phyloP scores from a whole-genome alignment of 306 rosid genomes.

The Purshia tridentata region DNA sequence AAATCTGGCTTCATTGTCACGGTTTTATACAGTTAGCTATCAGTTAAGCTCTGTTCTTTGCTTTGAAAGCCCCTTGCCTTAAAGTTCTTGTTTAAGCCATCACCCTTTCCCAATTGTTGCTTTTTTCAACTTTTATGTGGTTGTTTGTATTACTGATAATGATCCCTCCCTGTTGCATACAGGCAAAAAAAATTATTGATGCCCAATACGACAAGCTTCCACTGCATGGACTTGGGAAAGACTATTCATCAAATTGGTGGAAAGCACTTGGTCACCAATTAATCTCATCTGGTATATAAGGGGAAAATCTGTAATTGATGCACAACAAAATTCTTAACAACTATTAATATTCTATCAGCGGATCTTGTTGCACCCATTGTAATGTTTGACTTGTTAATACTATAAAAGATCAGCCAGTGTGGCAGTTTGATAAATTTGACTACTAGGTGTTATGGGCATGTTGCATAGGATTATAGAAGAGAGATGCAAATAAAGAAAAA shows the following conservation, averaged over 20 bases:
- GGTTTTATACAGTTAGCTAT: neutral
- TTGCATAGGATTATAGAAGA: neutral
- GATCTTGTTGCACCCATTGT: neutral
- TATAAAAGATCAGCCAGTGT: neutral
- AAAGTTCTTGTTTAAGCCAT: neutral
- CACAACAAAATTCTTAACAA: neutral
- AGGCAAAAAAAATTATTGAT: constrained; percentile 70
- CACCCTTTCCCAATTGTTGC: constrained; percentile 18
- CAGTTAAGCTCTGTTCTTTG: neutral
- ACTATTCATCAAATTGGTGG: constrained; percentile 84
- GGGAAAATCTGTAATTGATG: constrained; percentile 15
- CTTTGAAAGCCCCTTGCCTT: neutral
- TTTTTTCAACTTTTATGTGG: constrained; percentile 15
- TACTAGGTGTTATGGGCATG: neutral
- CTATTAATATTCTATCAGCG: neutral
- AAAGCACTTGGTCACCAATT: constrained; percentile 76
- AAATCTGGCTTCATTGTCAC: neutral
- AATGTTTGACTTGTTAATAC: neutral
- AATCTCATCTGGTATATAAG: constrained; percentile 57
- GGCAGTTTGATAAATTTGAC: constrained; percentile 1
- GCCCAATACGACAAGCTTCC: constrained; percentile 79
- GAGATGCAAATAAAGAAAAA: no score
- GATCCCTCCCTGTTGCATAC: constrained; percentile 40
- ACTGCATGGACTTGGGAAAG: constrained; percentile 86
- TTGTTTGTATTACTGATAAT: constrained; percentile 25